Evolutionary conservation across 179 eudicot species (phyloP), one percentile per base, ranked within the genome.

Genomic region (Beta corolliflora): DNA sequence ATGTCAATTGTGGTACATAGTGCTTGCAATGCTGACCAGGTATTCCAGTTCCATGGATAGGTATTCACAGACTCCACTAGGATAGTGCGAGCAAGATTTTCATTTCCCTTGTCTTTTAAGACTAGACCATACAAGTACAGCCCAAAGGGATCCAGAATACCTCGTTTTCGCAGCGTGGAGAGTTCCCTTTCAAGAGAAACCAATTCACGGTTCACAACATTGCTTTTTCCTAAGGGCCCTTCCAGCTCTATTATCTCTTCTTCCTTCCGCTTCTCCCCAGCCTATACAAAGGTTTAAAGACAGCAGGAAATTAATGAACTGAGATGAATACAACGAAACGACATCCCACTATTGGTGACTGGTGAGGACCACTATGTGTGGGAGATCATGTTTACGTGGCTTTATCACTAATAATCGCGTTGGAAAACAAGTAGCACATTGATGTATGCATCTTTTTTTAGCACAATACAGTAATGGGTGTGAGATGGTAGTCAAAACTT

Each of bases 41-140:
- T 98, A 83, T 75, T 92, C 99, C 99, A 96, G 80, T 96, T 96
- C 98, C 99, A 96, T 6, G 99, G 98, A 82, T 91, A 96, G 85
- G 77, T 86, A 82, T 96, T 94, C 46, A 96, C 97, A 52, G 98
- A 96, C 80, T 96, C 99, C 63, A 89, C 92, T 46, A 96, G 90
- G 64, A 92, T 88, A 14, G 89, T 81, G 25, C 98, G 89, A 60
- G 98, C 95, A 77, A 89, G 93, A 68, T 83, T 87, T 77, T 94
- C 94, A 68, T 80, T 91, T 59, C 98, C 99, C 88, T 94, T 96
- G 74, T 89, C 93, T 83, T 91, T 96, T 29, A 96, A 91, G 77
- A 96, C 98, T 44, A 96, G 89, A 66, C 99, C 99, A 79, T 94
- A 96, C 75, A 96, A 76, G 85, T 91, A 96, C 76, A 94, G 83